phyloP scores from a whole-genome alignment of 2,329 filamentous ascomycete genomes.

The Bipolaris victoriae region DNA sequence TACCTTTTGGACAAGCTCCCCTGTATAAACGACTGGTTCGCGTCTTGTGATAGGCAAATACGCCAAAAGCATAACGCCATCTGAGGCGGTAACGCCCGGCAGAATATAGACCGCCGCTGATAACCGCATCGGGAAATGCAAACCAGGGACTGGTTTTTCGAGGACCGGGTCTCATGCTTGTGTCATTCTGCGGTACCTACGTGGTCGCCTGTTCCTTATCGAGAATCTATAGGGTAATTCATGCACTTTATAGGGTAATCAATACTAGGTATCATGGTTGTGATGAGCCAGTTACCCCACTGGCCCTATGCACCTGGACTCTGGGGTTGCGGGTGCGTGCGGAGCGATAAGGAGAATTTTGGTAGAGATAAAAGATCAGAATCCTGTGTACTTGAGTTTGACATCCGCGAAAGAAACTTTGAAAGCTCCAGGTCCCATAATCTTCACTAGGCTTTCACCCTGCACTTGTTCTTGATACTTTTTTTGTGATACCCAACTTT shows the following conservation, averaged over 20 bases:
- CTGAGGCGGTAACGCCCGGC: constrained; percentile 28
- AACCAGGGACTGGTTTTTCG: constrained; percentile 28
- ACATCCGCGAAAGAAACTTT: constrained; percentile 4
- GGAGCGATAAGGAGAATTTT: constrained; percentile 32
- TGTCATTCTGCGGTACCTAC: constrained; percentile 34
- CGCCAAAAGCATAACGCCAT: constrained; percentile 16
- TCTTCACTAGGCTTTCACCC: constrained; percentile 1
- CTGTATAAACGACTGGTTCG: constrained; percentile 19
- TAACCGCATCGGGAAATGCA: constrained; percentile 41
- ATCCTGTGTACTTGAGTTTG: constrained; percentile 8
- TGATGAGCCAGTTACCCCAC: constrained; percentile 20
- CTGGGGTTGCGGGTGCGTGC: constrained; percentile 29
- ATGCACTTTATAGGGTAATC: constrained; percentile 45
- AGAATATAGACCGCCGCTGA: constrained; percentile 36
- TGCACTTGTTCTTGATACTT: constrained; percentile 8
- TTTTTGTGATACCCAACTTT: constrained; percentile 17
- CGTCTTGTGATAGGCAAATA: constrained; percentile 25
- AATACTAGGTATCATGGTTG: constrained; percentile 27
- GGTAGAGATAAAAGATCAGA: constrained; percentile 20
- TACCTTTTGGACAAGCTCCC: constrained; percentile 26
- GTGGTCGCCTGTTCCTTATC: constrained; percentile 33
- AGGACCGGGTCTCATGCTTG: constrained; percentile 28
- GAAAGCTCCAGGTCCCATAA: neutral
- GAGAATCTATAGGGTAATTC: constrained; percentile 45
- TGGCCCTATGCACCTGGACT: constrained; percentile 13